Conservation (phyloP, 768 basidiomycete genomes). For the Fomitopsis serialis region DNA sequence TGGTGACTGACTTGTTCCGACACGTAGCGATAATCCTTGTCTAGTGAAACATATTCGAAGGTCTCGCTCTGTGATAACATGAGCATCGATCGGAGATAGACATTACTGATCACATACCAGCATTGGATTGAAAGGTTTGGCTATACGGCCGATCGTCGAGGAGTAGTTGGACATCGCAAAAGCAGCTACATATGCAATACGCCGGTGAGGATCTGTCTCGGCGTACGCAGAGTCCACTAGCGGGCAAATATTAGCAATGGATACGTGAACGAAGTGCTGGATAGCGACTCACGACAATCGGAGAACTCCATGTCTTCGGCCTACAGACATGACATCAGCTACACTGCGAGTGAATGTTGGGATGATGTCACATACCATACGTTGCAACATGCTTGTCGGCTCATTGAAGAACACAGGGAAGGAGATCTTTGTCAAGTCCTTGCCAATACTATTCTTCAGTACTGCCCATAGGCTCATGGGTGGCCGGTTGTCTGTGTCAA, state of each 20-base stretch:
- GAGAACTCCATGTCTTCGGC: constrained; percentile 98
- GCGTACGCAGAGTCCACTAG: constrained; percentile 80
- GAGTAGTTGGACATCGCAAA: constrained; percentile 99
- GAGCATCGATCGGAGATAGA: background rate
- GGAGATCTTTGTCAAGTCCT: constrained; percentile 93
- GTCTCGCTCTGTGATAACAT: constrained; percentile 63
- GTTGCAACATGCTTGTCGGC: constrained; percentile 93
- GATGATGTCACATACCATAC: constrained; percentile 56
- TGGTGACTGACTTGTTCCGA: constrained; percentile 98
- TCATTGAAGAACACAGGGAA: constrained; percentile 94
- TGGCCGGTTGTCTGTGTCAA: constrained; percentile 74
- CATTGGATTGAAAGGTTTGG: constrained; percentile 97
- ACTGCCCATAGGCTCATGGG: constrained; percentile 92
- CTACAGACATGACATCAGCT: constrained; percentile 18
- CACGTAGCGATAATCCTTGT: constrained; percentile 87
- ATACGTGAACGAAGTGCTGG: background rate
- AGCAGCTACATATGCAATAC: constrained; percentile 89
- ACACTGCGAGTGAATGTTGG: background rate
- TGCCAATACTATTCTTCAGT: constrained; percentile 91
- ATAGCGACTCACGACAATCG: constrained; percentile 65
- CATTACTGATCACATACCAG: constrained; percentile 46
- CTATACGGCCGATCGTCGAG: constrained; percentile 92
- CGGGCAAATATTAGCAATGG: background rate
- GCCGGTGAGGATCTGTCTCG: constrained; percentile 70
- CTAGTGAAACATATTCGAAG: constrained; percentile 87